These are phyloP conservation scores for Arachnomyces sp. DNA, from an alignment of 2,329 filamentous ascomycete species.

Conservation along the genomic window DNA sequence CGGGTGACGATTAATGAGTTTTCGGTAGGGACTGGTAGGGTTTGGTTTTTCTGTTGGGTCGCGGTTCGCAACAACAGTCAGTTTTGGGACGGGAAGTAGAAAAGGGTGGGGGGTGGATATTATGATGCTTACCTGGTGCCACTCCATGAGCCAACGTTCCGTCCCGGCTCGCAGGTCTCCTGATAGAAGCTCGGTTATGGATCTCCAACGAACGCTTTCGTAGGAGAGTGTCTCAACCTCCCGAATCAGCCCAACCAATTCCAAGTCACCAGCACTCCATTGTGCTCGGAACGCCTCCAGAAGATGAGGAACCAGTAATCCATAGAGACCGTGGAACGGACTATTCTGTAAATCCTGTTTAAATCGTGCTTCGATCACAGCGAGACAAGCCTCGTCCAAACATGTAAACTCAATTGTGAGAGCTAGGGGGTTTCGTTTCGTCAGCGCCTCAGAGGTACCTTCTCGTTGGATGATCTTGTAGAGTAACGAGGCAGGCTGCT, in stretches of 20 bases:
- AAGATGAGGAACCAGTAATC: constrained; percentile 47
- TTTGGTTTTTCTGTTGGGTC: constrained; percentile 25
- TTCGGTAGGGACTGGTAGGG: constrained; percentile 23
- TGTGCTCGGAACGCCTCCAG: constrained; percentile 38
- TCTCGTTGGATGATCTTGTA: constrained; percentile 59
- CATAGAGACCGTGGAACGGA: constrained; percentile 39
- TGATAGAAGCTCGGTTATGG: constrained; percentile 46
- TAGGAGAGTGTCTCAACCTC: constrained; percentile 47
- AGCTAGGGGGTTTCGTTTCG: constrained; percentile 32
- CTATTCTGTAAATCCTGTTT: constrained; percentile 40
- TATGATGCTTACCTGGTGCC: constrained; percentile 45
- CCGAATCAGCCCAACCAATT: constrained; percentile 47
- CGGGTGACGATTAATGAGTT: constrained; percentile 37
- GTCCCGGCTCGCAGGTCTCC: constrained; percentile 36
- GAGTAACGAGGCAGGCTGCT: constrained; percentile 71
- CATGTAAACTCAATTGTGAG: constrained; percentile 70
- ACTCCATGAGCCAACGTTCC: constrained; percentile 26
- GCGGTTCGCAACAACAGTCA: constrained; percentile 1
- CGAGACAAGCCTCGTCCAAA: constrained; percentile 63
- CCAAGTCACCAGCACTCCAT: constrained; percentile 43
- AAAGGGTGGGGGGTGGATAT: background rate
- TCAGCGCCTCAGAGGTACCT: constrained; percentile 12
- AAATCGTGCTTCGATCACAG: constrained; percentile 42
- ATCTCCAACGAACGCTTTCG: constrained; percentile 47
- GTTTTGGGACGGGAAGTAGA: constrained; percentile 14